These are phyloP conservation scores for Chlamydomonas applanata DNA, from an alignment of 139 green algal genomes.

Conservation along the genomic window DNA sequence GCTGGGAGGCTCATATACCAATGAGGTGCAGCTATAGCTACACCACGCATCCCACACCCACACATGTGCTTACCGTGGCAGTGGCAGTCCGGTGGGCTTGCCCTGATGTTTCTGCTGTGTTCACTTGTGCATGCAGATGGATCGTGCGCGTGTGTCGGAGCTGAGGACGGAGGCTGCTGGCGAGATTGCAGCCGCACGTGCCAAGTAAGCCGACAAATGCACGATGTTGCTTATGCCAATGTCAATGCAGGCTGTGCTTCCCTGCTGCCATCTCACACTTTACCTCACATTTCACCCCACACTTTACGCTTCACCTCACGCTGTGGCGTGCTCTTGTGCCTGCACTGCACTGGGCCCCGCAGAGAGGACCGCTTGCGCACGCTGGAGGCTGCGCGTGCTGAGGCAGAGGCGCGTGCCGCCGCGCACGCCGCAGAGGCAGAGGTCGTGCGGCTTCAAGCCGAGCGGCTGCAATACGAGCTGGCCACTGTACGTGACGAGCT, in stretches of 20 bases:
- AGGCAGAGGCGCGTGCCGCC: slow-evolving; percentile 52
- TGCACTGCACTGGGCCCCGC: neutral
- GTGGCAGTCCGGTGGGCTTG: too few relatives aligned
- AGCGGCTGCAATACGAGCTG: slow-evolving; percentile 41
- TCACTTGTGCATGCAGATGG: slow-evolving; percentile 22
- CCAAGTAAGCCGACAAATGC: slow-evolving; percentile 29
- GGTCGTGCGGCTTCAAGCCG: slow-evolving; percentile 36
- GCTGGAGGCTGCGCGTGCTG: slow-evolving; percentile 36
- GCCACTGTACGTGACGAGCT: slow-evolving; percentile 30
- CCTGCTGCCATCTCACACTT: too few relatives aligned
- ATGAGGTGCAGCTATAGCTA: neutral
- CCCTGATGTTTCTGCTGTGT: too few relatives aligned
- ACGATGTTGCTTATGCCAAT: neutral
- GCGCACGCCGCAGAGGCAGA: slow-evolving; percentile 49
- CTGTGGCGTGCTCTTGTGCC: too few relatives aligned
- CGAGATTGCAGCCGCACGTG: slow-evolving; percentile 37
- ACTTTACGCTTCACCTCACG: too few relatives aligned
- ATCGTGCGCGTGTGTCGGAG: slow-evolving; percentile 40
- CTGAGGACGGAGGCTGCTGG: slow-evolving; percentile 41
- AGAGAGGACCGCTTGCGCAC: slow-evolving; percentile 27
- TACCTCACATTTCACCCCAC: too few relatives aligned
- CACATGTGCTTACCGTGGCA: too few relatives aligned
- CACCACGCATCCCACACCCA: too few relatives aligned
- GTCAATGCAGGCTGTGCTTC: too few relatives aligned
- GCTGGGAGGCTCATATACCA: too few relatives aligned